Conservation (phyloP, 495 filamentous ascomycete species). For the Cercophora newfieldiana region DNA sequence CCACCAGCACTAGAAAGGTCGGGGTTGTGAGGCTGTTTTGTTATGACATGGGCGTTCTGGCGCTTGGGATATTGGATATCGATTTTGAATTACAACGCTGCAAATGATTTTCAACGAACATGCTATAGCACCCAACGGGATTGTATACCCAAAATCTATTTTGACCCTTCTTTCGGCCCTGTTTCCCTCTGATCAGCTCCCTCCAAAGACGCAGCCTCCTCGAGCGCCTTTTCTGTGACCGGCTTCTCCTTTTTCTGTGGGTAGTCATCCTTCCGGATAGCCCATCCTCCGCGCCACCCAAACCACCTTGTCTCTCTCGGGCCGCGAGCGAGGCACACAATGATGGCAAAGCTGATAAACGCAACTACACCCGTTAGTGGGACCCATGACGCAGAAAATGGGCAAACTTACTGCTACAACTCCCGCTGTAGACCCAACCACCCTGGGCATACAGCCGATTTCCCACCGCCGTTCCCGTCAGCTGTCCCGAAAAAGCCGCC, state of each 20-base stretch:
- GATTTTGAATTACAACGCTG: no score
- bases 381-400: background rate
- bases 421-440: constrained; percentile 70
- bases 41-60: no score
- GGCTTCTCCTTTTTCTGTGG: constrained; percentile 17
- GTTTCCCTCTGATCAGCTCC: background rate
- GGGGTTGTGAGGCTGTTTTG: background rate
- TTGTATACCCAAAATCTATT: background rate
- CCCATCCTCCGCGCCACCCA: constrained; percentile 73
- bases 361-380: constrained; percentile 42
- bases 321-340: constrained; percentile 59
- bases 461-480: constrained; percentile 69
- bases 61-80: no score
- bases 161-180: background rate
- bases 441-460: constrained; percentile 64
- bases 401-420: constrained; percentile 51
- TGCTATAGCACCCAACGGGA: background rate
- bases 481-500: constrained; percentile 66
- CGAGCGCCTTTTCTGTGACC: constrained; percentile 14
- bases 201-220: constrained; percentile 13
- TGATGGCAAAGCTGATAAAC: constrained; percentile 60
- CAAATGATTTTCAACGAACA: no score
- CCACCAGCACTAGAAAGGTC: constrained; percentile 5
- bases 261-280: constrained; percentile 41
- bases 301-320: constrained; percentile 73